A percentile compares a stretch with the other conserved stretches of the same genome.
phyloP scores from a whole-genome alignment of 1,139 yeast genomes.

The Nakaseomyces bracarensis region DNA sequence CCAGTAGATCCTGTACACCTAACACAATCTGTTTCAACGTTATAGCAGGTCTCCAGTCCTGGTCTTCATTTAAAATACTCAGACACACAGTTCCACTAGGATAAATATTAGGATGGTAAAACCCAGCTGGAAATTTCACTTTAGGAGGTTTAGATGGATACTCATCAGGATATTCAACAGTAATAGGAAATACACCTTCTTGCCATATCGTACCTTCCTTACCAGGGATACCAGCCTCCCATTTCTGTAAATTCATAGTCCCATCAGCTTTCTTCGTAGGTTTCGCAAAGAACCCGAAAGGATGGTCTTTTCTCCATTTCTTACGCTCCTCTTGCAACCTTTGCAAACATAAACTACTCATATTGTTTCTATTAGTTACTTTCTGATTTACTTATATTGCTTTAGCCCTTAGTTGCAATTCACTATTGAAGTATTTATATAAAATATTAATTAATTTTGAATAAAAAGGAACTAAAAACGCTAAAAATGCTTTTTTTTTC shows the following conservation, averaged over 20 bases:
- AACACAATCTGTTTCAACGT: constrained; percentile 81
- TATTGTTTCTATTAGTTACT: constrained; percentile 11
- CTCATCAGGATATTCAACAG: constrained; percentile 76
- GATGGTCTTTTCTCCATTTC: constrained; percentile 98
- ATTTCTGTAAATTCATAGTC: constrained; percentile 67
- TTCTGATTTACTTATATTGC: too few relatives aligned
- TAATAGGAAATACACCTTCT: constrained; percentile 80
- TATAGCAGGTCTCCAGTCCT: constrained; percentile 97
- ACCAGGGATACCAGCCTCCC: constrained; percentile 97
- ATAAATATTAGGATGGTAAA: constrained; percentile 93
- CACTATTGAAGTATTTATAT: too few relatives aligned
- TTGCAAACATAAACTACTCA: constrained; percentile 54
- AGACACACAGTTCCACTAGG: constrained; percentile 96
- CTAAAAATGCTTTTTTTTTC: too few relatives aligned
- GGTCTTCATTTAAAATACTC: constrained; percentile 86
- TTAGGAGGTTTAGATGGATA: constrained; percentile 97
- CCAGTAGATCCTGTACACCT: constrained; percentile 88
- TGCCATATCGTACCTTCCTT: constrained; percentile 75
- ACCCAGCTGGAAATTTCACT: constrained; percentile 76
- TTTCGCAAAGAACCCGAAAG: constrained; percentile 92
- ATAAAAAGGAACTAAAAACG: too few relatives aligned
- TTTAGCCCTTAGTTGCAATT: too few relatives aligned
- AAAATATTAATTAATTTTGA: too few relatives aligned
- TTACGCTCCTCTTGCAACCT: constrained; percentile 80
- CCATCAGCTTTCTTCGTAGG: constrained; percentile 77